A percentile compares a stretch with the other conserved stretches of the same genome.
phyloP scores from a whole-genome alignment of 2,329 filamentous ascomycete genomes.

The Fusarium decemcellulare region DNA sequence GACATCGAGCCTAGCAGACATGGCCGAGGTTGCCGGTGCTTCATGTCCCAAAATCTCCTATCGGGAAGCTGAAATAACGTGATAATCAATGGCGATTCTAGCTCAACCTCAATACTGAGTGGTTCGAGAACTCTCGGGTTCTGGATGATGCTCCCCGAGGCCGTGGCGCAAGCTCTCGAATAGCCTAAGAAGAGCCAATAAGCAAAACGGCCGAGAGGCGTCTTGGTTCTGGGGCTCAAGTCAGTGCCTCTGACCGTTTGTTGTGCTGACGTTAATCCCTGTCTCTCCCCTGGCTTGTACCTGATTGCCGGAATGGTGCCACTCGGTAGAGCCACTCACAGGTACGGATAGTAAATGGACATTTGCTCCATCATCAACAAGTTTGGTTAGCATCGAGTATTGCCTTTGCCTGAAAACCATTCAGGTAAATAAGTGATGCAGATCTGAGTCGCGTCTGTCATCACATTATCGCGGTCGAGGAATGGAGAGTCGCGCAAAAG shows the following conservation, averaged over 20 bases:
- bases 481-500: conserved; percentile 13
- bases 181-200: not conserved
- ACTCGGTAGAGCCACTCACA: too few relatives aligned
- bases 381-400: too few relatives aligned
- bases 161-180: conserved; percentile 2
- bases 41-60: not conserved
- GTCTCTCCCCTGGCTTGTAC: not conserved
- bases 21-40: conserved; percentile 32
- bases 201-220: not conserved
- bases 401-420: too few relatives aligned
- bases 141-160: not conserved
- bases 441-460: not conserved
- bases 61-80: not conserved
- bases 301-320: too few relatives aligned
- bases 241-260: not conserved
- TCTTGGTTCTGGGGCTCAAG: conserved; percentile 5
- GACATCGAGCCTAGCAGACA: conserved; percentile 48
- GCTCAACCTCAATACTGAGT: not conserved
- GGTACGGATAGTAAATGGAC: too few relatives aligned
- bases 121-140: not conserved
- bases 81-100: not conserved
- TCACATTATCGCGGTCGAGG: not conserved
- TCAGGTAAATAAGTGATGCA: not conserved
- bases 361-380: not conserved
- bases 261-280: conserved; percentile 1